These are phyloP conservation scores for Bisporella sp. DNA, from an alignment of 2,329 filamentous ascomycete species.

Conservation along the genomic window DNA sequence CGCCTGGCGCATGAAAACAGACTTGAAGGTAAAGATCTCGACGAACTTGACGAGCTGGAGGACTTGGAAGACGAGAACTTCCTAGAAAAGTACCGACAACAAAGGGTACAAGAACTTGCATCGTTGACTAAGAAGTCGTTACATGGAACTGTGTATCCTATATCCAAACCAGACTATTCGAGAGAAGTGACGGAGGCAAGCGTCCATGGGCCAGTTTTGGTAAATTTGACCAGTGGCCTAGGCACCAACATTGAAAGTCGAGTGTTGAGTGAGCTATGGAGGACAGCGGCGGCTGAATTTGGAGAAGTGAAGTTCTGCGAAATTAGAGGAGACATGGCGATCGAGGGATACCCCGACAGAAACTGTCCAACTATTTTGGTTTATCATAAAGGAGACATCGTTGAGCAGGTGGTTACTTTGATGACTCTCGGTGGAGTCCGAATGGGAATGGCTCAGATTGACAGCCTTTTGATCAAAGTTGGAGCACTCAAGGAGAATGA, in stretches of 20 bases:
- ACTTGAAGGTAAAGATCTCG: constrained; percentile 87
- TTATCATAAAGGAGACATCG: constrained; percentile 89
- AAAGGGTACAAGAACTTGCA: constrained; percentile 77
- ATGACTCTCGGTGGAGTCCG: constrained; percentile 67
- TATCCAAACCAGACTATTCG: constrained; percentile 91
- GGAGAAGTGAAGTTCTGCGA: constrained; percentile 97
- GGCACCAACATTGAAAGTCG: constrained; percentile 81
- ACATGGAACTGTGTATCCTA: constrained; percentile 85
- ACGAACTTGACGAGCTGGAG: constrained; percentile 88
- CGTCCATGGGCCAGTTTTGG: constrained; percentile 59
- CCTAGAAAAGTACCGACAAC: constrained; percentile 78
- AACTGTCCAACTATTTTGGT: constrained; percentile 93
- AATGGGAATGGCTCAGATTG: constrained; percentile 67
- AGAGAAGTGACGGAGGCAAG: constrained; percentile 90
- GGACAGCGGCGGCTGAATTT: constrained; percentile 74
- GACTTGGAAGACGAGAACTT: constrained; percentile 94
- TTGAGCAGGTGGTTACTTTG: constrained; percentile 86
- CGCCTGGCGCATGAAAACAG: constrained; percentile 84
- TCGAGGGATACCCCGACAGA: constrained; percentile 90
- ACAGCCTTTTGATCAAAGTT: constrained; percentile 73
- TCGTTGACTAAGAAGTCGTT: constrained; percentile 68
- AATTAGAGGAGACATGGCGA: constrained; percentile 85
- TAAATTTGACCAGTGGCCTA: constrained; percentile 73
- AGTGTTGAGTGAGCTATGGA: constrained; percentile 79
- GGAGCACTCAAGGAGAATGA: constrained; percentile 76